A percentile compares a stretch with the other conserved stretches of the same genome.
phyloP scores from a whole-genome alignment of 2,329 filamentous ascomycete genomes.

The Diaporthe ilicicola region DNA sequence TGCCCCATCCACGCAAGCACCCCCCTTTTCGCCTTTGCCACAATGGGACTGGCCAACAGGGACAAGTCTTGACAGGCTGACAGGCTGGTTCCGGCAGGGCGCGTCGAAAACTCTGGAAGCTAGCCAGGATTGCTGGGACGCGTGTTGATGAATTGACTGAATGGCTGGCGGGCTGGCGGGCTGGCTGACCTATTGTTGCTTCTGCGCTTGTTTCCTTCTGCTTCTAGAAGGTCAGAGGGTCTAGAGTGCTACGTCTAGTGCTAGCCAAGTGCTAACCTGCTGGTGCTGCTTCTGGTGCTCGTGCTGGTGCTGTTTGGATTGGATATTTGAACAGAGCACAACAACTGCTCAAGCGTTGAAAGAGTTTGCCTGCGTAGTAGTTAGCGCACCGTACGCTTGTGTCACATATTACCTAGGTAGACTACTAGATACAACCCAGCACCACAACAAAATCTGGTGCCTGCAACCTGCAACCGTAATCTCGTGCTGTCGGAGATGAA shows the following conservation, averaged over 20 bases:
- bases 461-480: not conserved
- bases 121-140: not conserved
- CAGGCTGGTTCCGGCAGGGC: no score
- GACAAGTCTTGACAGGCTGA: not conserved
- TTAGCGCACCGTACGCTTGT: not conserved
- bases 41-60: constrained; percentile 2
- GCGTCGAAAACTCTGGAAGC: constrained; percentile 6
- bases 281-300: no score
- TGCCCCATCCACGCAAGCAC: constrained; percentile 4
- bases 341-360: not conserved
- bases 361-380: not conserved
- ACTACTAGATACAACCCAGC: not conserved
- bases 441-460: not conserved
- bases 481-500: constrained; percentile 8
- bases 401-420: no score
- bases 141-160: no score
- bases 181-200: not conserved
- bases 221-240: not conserved
- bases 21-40: constrained; percentile 22
- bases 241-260: not conserved
- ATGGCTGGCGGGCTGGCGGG: not conserved
- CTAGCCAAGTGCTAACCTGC: no score
- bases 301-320: no score
- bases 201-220: not conserved
- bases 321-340: no score